Evolutionary conservation across 2,329 filamentous ascomycete species (phyloP), one percentile per base, ranked within the genome.

Genomic region (Fusarium subglutinans): DNA sequence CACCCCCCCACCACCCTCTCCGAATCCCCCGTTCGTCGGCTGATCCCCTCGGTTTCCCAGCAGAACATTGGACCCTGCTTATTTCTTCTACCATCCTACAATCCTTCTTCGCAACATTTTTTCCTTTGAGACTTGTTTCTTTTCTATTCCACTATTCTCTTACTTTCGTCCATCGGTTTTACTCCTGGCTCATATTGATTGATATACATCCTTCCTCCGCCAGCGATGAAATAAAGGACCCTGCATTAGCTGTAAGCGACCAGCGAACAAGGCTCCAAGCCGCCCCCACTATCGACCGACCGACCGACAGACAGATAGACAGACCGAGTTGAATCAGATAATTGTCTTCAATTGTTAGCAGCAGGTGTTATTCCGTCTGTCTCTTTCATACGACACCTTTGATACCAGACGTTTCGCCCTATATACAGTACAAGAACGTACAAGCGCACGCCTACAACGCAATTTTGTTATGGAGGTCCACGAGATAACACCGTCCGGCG

Each of bases 141-240:
- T 54, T 64, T 65, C n/a, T 63, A 63, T 66, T 66, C 62, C 55
- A 59, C 51, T 45, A 43, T 43, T 26, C 44, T 26, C 44, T 30
- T 62, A 57, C n/a, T 17, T 60, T 71, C 54, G 11, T 51, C 33
- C 28, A 41, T 69, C 41, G 22, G 45, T 50, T 35, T 58, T 47
- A 18, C 61, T 37, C 51, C 15, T 30, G 12, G n/a, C 54, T 33
- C 44, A 37, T 38, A 15, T 15, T 15, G 33, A 59, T 63, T 56
- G 40, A 56, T 54, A 64, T 35, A 47, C 48, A 70, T 53, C 60
- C 55, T 48, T 26, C 63, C 55, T 51, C 28, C 26, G 22, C 65
- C 59, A 71, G 76, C 68, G 60, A 78, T 78, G 76, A 78, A 75
- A 74, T 78, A 76, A 76, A 66, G 56, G 59, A 56, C 55, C 66